These are phyloP conservation scores for Geotrichum macrosporum DNA, from an alignment of 1,139 yeast genomes.

Conservation along the genomic window DNA sequence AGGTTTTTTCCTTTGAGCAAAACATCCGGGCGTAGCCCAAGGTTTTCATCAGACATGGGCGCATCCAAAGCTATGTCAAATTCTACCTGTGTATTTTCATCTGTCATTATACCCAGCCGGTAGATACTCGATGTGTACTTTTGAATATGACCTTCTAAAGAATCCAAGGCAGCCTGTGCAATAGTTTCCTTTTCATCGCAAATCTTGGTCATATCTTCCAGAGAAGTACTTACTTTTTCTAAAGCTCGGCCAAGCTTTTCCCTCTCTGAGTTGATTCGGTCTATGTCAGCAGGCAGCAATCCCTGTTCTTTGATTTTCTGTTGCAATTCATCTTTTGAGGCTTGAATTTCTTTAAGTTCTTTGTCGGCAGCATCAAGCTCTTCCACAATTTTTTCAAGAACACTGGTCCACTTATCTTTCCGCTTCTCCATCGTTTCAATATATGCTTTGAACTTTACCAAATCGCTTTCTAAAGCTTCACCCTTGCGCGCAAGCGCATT, in stretches of 20 bases:
- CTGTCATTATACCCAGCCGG: slow-evolving; percentile 41
- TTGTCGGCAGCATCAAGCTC: slow-evolving; percentile 51
- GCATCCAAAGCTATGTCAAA: slow-evolving; percentile 37
- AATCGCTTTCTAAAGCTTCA: slow-evolving; percentile 65
- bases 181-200: slow-evolving; percentile 48
- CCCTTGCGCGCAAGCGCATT: slow-evolving; percentile 52
- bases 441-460: slow-evolving; percentile 64
- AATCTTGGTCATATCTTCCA: slow-evolving; percentile 39
- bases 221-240: slow-evolving; percentile 46
- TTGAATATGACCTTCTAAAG: slow-evolving; percentile 49
- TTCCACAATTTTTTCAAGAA: slow-evolving; percentile 50
- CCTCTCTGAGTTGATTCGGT: slow-evolving; percentile 57
- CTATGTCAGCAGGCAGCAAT: slow-evolving; percentile 57
- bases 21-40: slow-evolving; percentile 45
- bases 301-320: slow-evolving; percentile 52
- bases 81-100: slow-evolving; percentile 28
- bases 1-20: slow-evolving; percentile 38
- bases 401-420: slow-evolving; percentile 59
- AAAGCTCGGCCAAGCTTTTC: slow-evolving; percentile 55
- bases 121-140: slow-evolving; percentile 55
- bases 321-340: slow-evolving; percentile 48
- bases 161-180: slow-evolving; percentile 48
- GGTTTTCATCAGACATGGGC: slow-evolving; percentile 36
- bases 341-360: slow-evolving; percentile 44
- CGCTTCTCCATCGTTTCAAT: slow-evolving; percentile 62